phyloP scores from a whole-genome alignment of 78 protist genomes.

The Tieghemostelium lacteum region DNA sequence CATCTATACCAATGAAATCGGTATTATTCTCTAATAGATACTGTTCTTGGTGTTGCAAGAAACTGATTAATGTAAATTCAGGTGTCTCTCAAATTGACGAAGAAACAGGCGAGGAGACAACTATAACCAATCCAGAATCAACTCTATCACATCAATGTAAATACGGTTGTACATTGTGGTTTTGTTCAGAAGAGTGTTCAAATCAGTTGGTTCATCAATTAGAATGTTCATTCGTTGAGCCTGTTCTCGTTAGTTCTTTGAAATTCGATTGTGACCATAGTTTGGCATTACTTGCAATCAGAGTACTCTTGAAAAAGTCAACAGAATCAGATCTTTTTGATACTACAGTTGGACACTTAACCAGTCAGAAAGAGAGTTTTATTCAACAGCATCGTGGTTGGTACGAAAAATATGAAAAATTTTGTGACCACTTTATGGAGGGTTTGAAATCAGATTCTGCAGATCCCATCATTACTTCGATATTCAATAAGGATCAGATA shows the following conservation, averaged over 20 bases:
- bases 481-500: constrained; percentile 8
- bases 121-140: not conserved
- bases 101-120: not conserved
- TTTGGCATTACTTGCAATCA: not conserved
- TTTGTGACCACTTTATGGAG: not conserved
- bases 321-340: constrained; percentile 2
- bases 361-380: not conserved
- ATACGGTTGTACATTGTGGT: constrained; percentile 44
- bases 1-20: constrained; percentile 46
- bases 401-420: not conserved
- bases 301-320: constrained; percentile 26
- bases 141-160: constrained; percentile 6
- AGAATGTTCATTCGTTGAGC: constrained; percentile 50
- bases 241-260: not conserved
- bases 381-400: not conserved
- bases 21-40: not conserved
- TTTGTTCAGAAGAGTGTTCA: constrained; percentile 13
- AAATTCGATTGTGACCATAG: not conserved
- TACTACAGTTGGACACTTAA: constrained; percentile 25
- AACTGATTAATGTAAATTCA: not conserved
- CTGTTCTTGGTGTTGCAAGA: constrained; percentile 28
- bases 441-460: not conserved
- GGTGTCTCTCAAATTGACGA: not conserved
- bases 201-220: constrained; percentile 56
- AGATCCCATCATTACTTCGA: not conserved